A percentile compares a stretch with the other conserved stretches of the same genome.
phyloP scores from a whole-genome alignment of 1,284 basidiomycete species.

The Ustilago bromivora region DNA sequence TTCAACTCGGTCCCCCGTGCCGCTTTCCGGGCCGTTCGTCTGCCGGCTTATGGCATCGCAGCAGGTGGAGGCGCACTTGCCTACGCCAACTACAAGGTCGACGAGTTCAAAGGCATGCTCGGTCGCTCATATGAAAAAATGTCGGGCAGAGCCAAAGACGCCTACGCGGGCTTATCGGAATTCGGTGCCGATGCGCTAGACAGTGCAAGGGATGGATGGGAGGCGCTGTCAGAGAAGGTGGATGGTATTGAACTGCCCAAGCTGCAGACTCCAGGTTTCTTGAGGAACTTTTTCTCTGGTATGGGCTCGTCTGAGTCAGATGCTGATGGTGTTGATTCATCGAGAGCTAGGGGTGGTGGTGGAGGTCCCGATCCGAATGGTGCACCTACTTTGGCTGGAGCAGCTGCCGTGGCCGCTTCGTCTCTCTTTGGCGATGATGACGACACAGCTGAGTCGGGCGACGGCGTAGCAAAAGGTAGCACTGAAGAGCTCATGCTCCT shows the following conservation, averaged over 20 bases:
- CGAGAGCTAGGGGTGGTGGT: conserved; percentile 13
- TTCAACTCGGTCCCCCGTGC: conserved; percentile 65
- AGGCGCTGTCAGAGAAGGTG: conserved; percentile 41
- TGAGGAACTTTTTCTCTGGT: conserved; percentile 39
- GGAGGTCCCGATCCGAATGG: conserved; percentile 33
- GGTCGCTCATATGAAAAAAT: conserved; percentile 38
- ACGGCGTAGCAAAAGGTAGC: conserved; percentile 19
- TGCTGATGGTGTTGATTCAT: conserved; percentile 10
- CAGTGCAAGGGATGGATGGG: conserved; percentile 43
- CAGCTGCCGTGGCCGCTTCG: conserved; percentile 53
- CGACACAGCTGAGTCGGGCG: conserved; percentile 1
- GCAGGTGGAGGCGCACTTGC: conserved; percentile 65
- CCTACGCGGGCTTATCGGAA: conserved; percentile 52
- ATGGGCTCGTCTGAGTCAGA: conserved; percentile 13
- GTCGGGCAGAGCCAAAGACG: conserved; percentile 45
- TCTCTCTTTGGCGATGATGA: conserved; percentile 46
- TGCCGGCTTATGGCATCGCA: conserved; percentile 61
- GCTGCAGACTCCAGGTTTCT: conserved; percentile 46
- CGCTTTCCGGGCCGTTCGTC: conserved; percentile 56
- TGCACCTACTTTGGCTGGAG: conserved; percentile 32
- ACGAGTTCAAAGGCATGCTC: conserved; percentile 57
- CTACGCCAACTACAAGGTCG: conserved; percentile 67
- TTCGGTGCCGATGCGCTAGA: conserved; percentile 52
- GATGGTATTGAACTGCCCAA: conserved; percentile 49
- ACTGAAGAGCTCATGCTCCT: conserved; percentile 81